A percentile compares a stretch with the other conserved stretches of the same genome.
Evolutionary conservation across 768 basidiomycete species (phyloP).

Genomic region (Russula brevipes): DNA sequence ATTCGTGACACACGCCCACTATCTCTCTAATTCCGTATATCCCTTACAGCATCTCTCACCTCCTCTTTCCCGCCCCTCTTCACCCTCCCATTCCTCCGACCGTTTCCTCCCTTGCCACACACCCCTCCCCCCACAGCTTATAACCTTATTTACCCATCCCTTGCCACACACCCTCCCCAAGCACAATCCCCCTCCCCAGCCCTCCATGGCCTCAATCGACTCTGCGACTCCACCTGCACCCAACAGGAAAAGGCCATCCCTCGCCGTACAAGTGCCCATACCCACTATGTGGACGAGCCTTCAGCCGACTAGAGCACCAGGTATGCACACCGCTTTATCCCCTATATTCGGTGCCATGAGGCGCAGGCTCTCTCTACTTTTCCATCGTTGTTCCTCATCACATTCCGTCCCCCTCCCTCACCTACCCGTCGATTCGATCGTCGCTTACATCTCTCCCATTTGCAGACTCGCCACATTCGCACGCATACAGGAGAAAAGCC

Average conservation of each 20-base stretch:
- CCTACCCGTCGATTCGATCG: background rate
- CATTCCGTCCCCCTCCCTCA: background rate
- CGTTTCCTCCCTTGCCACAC: background rate
- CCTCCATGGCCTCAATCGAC: slow-evolving; percentile 1
- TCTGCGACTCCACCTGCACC: background rate
- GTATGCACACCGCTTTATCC: slow-evolving; percentile 39
- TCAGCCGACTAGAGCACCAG: slow-evolving; percentile 95
- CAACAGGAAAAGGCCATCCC: slow-evolving; percentile 31
- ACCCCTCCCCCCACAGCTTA: slow-evolving; percentile 2
- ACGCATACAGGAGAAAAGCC: slow-evolving; percentile 99
- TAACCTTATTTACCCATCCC: slow-evolving; percentile 4
- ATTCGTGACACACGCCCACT: background rate
- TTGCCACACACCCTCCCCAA: background rate
- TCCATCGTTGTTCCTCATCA: background rate
- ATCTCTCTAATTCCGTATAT: slow-evolving; percentile 15
- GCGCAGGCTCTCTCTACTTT: slow-evolving; percentile 8
- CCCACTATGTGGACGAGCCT: slow-evolving; percentile 86
- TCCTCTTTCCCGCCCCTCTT: background rate
- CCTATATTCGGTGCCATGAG: background rate
- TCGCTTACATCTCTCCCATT: slow-evolving; percentile 11
- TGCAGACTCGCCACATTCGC: slow-evolving; percentile 91
- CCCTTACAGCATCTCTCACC: background rate
- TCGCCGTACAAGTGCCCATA: slow-evolving; percentile 97
- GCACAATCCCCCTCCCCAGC: background rate
- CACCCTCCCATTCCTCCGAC: slow-evolving; percentile 12